Base-by-base conservation (phyloP, 345 rosid genomes). In the Syzygium oleosum region DNA sequence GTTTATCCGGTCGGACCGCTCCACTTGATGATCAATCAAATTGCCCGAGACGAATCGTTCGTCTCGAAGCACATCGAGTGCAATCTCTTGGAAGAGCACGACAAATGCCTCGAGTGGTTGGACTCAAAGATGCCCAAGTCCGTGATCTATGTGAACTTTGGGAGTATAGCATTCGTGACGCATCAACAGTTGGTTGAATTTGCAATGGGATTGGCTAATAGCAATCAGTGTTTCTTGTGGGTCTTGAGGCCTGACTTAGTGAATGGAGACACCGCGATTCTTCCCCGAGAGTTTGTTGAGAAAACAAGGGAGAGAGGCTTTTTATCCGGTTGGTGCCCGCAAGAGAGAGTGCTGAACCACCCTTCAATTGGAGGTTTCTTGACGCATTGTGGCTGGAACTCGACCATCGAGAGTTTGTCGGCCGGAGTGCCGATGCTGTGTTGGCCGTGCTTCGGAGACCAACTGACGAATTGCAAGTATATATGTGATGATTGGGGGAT, bases 371-470 rank as follows among this genome's bases (percentile, higher is more conserved):
- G 90, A 23, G 87, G 68, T 77, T 88, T 55, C 83, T 87, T 90
- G 54, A 90, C 88, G 1, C 91, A 90, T 51, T 63, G 83, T 14
- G 91, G 91, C 3, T 90, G 89, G 91, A 90, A 90, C 87, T 90
- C 89, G 5, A 86, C 86, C 7, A 13, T 90, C 15, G 91, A 88
- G 56, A 90, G 91, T 55, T 1, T 90, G 5, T 29, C 87, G 4
- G 87, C 52, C 0, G 91, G 91, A 4, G 87, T 90, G 21, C 90
- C 91, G 6, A 51, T 88, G 84, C 11, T 88, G 9, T 90, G 90
- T 53, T 90, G 91, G 91, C 91, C 90, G 13, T 58, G 87, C 29
- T 87, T 90, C 4, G 87, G 86, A 3, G 91, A 90, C 52, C 91
- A 90, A 31, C 87, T 51, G 63, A 85, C 88, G 9, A 56, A 22